phyloP scores from a whole-genome alignment of 2,329 filamentous ascomycete species.

The Capronia americana region DNA sequence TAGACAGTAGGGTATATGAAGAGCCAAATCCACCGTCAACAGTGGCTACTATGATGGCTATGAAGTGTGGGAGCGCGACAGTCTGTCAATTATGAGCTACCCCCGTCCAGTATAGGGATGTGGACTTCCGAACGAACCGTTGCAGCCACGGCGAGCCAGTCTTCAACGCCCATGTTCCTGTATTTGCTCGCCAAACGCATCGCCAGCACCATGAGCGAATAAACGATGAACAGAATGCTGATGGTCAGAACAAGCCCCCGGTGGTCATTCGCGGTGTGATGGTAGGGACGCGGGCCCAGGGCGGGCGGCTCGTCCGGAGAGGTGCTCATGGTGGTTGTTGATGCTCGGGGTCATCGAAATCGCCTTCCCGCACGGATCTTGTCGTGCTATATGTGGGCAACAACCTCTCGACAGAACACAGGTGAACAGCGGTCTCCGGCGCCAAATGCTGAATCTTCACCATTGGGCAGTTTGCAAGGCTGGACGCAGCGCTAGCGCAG shows the following conservation, averaged over 20 bases:
- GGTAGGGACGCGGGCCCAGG: conserved; percentile 29
- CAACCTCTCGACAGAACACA: neutral
- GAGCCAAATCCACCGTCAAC: conserved; percentile 25
- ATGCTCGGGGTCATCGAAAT: neutral
- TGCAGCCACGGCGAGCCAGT: conserved; percentile 29
- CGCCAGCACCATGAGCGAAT: conserved; percentile 29
- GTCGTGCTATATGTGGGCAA: conserved; percentile 3
- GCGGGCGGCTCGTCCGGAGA: conserved; percentile 1
- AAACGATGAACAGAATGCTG: conserved; percentile 26
- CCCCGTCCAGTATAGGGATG: neutral
- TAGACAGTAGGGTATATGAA: conserved; percentile 22
- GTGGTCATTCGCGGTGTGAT: conserved; percentile 24
- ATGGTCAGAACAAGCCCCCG: conserved; percentile 28
- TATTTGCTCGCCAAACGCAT: conserved; percentile 29
- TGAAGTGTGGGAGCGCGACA: conserved; percentile 26
- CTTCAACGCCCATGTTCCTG: conserved; percentile 30
- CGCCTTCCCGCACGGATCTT: neutral
- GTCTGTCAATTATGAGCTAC: conserved; percentile 20
- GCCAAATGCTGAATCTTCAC: neutral
- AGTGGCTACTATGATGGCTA: conserved; percentile 24
- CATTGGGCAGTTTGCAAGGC: neutral
- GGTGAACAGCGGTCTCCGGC: neutral
- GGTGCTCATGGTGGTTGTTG: conserved; percentile 16
- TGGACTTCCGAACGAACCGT: conserved; percentile 17
- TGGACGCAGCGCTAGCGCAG: conserved; percentile 16